A percentile compares a stretch with the other conserved stretches of the same genome.
Evolutionary conservation across 345 rosid species (phyloP).

Genomic region (Populus nigra): DNA sequence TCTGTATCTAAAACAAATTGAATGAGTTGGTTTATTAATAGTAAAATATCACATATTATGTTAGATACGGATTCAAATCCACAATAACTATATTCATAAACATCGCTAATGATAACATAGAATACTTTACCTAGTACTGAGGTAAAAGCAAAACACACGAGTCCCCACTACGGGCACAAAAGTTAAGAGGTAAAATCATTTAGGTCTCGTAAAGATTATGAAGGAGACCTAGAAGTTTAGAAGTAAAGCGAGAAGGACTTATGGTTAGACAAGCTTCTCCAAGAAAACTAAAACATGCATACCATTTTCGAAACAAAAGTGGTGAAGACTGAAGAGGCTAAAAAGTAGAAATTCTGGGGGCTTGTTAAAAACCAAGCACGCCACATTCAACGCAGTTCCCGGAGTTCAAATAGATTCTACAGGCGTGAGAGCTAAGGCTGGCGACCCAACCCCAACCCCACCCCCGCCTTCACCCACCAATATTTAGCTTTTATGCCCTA

Average conservation of each 20-base stretch:
- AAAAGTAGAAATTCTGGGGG: slow-evolving; percentile 15
- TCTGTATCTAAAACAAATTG: too few relatives aligned
- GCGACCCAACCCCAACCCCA: slow-evolving; percentile 22
- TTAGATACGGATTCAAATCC: too few relatives aligned
- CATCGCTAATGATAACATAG: too few relatives aligned
- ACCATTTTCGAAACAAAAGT: not conserved
- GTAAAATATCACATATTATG: too few relatives aligned
- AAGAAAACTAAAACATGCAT: not conserved
- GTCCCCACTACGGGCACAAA: not conserved
- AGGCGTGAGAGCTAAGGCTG: slow-evolving; percentile 58
- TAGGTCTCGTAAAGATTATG: not conserved
- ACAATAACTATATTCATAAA: too few relatives aligned
- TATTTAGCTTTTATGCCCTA: not conserved
- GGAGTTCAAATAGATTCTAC: slow-evolving; percentile 35
- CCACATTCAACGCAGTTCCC: slow-evolving; percentile 35
- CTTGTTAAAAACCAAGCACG: slow-evolving; percentile 26
- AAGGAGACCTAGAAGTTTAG: not conserved
- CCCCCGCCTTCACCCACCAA: slow-evolving; percentile 8
- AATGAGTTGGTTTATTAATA: too few relatives aligned
- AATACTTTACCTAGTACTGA: too few relatives aligned
- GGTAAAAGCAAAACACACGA: not conserved
- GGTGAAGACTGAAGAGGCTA: not conserved
- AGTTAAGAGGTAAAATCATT: not conserved
- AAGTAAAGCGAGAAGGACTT: not conserved
- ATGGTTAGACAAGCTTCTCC: not conserved